These are phyloP conservation scores for Pseudocercospora crystallina DNA, from an alignment of 2,329 filamentous ascomycete genomes.

Conservation along the genomic window DNA sequence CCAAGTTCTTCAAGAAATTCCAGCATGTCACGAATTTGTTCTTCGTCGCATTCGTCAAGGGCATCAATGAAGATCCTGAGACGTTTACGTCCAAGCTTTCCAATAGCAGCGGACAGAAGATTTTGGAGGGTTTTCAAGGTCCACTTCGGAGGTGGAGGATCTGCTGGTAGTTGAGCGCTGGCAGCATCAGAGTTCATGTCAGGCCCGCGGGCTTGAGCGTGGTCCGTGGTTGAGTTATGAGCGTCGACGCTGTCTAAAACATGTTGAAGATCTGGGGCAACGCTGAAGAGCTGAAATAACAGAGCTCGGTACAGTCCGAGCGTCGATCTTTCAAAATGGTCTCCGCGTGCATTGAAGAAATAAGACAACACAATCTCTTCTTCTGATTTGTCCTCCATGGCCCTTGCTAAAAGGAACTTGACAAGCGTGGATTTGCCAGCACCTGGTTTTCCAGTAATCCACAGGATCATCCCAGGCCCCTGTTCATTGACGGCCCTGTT, in stretches of 20 bases:
- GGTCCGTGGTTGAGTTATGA: too few species aligned
- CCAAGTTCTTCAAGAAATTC: constrained; percentile 38
- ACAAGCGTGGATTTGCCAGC: constrained; percentile 42
- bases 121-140: constrained; percentile 29
- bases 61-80: constrained; percentile 46
- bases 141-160: constrained; percentile 10
- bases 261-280: constrained; percentile 36
- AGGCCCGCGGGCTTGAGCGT: too few species aligned
- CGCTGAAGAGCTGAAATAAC: constrained; percentile 48
- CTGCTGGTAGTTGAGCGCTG: too few species aligned
- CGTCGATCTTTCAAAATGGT: constrained; percentile 45
- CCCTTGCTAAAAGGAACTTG: constrained; percentile 26
- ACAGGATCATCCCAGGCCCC: constrained; percentile 37
- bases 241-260: constrained; percentile 30
- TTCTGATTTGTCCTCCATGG: constrained; percentile 15
- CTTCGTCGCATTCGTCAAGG: constrained; percentile 47
- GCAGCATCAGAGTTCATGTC: too few species aligned
- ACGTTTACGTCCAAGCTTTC: constrained; percentile 25
- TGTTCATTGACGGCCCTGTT: constrained; percentile 27
- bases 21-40: constrained; percentile 41
- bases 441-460: constrained; percentile 43
- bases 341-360: constrained; percentile 53
- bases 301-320: constrained; percentile 54
- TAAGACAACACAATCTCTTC: constrained; percentile 41
- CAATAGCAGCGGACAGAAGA: constrained; percentile 30